Base-by-base conservation (phyloP, 495 filamentous ascomycete genomes). In the Alectoria sarmentosa region DNA sequence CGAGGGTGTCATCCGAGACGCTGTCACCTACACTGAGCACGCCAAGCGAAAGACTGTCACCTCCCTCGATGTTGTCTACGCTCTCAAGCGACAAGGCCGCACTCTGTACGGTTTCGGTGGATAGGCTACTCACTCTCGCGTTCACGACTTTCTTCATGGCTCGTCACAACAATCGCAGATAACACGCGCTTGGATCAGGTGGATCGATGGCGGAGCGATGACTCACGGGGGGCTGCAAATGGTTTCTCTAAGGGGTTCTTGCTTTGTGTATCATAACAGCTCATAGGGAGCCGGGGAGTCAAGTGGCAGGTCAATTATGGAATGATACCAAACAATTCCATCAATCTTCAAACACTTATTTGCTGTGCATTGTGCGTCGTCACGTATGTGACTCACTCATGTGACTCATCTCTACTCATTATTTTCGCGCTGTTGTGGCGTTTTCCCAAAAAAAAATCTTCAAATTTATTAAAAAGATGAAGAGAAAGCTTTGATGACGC, bases 41-140 rank as follows among this genome's bases (percentile, higher is more conserved):
- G 90, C 91, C 84, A 95, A 95, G 87, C 89, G 92, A 79, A 97
- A 97, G 90, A 97, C 92, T 58, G 92, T 97, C 82, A 96, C 92
- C 55, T 96, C 91, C 30, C 88, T 96, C 73, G 93, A 98, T 74
- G 93, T 97, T 63, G 93, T 97, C 80, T 97, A 96, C 73, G 91
- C 91, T 71, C 88, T 97, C 76, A 95, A 96, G 89, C 86, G 93
- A 78, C 90, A 95, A 83, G 93, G 93, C 77, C 91, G 80, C 72
- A 96, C 91, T 79, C 89, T 96, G 67, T 96, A 98, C 84, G 93
- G 93, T 86, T 98, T 98, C 86, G 93, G 93, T 88, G 93, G 93
- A 85, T 98, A 92, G 88, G 76, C 76, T 48, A 48, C 34, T 65
- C 58, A 36, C 34, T 66, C 38, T 63, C 56, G 55, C 56, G 60